Conservation (phyloP, 2,329 filamentous ascomycete genomes). For the Blastomyces percursus region DNA sequence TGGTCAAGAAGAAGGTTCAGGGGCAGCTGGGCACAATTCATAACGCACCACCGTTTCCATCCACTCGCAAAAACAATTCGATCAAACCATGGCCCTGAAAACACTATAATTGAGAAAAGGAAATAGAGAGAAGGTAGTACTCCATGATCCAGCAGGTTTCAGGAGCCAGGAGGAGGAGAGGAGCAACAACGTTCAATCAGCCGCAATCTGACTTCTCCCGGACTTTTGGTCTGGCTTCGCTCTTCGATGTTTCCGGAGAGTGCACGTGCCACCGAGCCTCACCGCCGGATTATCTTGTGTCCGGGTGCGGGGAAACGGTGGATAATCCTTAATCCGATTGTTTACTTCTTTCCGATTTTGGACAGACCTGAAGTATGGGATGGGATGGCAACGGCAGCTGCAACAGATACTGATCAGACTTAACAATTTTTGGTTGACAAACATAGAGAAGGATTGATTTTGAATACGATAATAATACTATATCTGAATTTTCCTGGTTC, state of each 20-base stretch:
- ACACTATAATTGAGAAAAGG: neutral
- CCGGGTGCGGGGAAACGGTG: slow-evolving; percentile 3
- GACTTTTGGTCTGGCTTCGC: neutral
- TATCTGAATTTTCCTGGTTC: neutral
- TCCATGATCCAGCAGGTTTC: neutral
- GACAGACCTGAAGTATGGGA: neutral
- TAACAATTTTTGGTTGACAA: neutral
- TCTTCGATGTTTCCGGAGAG: neutral
- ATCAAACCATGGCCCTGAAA: neutral
- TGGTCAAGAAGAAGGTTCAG: slow-evolving; percentile 1
- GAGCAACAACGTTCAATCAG: neutral
- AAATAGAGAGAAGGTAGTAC: neutral
- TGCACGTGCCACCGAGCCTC: slow-evolving; percentile 8
- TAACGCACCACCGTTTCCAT: neutral
- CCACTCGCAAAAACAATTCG: neutral
- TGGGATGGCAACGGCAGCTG: neutral
- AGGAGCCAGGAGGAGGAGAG: neutral
- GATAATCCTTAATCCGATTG: slow-evolving; percentile 11
- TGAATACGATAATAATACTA: neutral
- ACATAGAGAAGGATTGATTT: neutral
- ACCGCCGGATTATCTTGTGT: slow-evolving; percentile 4
- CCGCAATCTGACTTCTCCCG: neutral
- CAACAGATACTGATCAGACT: neutral
- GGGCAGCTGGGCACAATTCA: slow-evolving; percentile 5
- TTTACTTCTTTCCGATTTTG: slow-evolving; percentile 12